Base-by-base conservation (phyloP, 2,329 filamentous ascomycete species). In the Pyrenophora seminiperda region DNA sequence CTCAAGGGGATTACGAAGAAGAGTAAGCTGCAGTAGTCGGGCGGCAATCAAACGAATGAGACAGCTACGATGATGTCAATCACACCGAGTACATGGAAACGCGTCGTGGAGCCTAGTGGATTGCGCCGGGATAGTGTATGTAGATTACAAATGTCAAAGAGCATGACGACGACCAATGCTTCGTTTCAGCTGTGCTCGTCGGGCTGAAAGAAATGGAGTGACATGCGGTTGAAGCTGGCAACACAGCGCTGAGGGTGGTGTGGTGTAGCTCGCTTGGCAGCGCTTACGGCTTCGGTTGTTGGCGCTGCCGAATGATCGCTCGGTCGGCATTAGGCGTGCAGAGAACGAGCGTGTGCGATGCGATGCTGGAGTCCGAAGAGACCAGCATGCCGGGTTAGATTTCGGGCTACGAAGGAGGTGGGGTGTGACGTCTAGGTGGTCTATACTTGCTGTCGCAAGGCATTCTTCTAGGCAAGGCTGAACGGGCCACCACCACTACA, bases 221-320 rank as follows among this genome's bases (percentile, higher is more conserved):
- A 36, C 32, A 19, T 7, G 31, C 15, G 14, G 15, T 18, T 11
- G 9, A 43, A 36, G 31, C 10, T 2, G 24, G 9, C 9, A 10
- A 4, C 24, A 27, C 24, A 13, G 47, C 50, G 53, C 46, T 54
- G 55, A 58, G 41, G 31, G 47, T 37, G 44, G 53, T 37, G 19
- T 22, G 44, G 50, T 52, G 43, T 27, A 27, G 53, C 48, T 44
- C 39, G 33, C 36, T 47, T n/a, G 51, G 47, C 50, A 46, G 59
- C 59, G 59, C 59, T 61, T 59, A 59, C 47, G 53, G 29, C 32
- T 46, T 39, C 17, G 30, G 37, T 13, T 37, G 40, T 43, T 18
- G 37, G 27, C 30, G 33, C 20, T 27, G 38, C 17, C 33, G 44
- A 46, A 32, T 24, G 41, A 43, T 55, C 41, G 34, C 38, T 47